A percentile compares a stretch with the other conserved stretches of the same genome.
These are phyloP conservation scores for Aspergillus fumigatus DNA, from an alignment of 2,329 filamentous ascomycete species.

Conservation along the genomic window DNA sequence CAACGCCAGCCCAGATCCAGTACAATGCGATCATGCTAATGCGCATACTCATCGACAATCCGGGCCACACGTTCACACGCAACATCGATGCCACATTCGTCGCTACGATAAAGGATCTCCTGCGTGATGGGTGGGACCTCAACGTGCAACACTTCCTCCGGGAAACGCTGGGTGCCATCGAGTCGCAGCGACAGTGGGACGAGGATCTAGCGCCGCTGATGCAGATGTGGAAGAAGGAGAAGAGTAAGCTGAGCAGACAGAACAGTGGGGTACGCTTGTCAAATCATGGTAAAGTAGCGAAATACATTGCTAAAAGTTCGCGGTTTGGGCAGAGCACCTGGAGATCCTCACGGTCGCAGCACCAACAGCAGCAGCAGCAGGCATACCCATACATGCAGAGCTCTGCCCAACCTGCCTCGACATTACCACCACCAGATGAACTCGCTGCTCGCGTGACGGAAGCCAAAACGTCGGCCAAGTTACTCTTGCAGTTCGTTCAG, in stretches of 20 bases:
- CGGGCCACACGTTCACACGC: conserved; percentile 82
- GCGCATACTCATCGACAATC: conserved; percentile 88
- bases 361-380: conserved; percentile 21
- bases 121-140: conserved; percentile 66
- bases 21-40: conserved; percentile 97
- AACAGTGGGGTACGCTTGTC: conserved; percentile 5
- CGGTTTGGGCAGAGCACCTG: neutral
- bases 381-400: conserved; percentile 10
- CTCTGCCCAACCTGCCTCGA: conserved; percentile 45
- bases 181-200: conserved; percentile 67
- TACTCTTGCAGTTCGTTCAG: conserved; percentile 87
- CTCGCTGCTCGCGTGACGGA: conserved; percentile 82
- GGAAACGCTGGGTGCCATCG: conserved; percentile 78
- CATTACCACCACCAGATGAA: conserved; percentile 65
- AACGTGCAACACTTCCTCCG: conserved; percentile 80
- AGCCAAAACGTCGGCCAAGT: conserved; percentile 81
- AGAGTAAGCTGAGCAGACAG: conserved; percentile 56
- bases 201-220: conserved; percentile 66
- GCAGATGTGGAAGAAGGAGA: conserved; percentile 87
- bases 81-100: conserved; percentile 85
- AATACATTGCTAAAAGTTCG: conserved; percentile 2
- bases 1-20: conserved; percentile 63
- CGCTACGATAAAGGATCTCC: conserved; percentile 66
- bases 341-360: conserved; percentile 18
- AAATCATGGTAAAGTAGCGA: neutral